A percentile compares a stretch with the other conserved stretches of the same genome.
Conservation (phyloP, 441 rosid genomes). For the Arabidopsis hybrid region DNA sequence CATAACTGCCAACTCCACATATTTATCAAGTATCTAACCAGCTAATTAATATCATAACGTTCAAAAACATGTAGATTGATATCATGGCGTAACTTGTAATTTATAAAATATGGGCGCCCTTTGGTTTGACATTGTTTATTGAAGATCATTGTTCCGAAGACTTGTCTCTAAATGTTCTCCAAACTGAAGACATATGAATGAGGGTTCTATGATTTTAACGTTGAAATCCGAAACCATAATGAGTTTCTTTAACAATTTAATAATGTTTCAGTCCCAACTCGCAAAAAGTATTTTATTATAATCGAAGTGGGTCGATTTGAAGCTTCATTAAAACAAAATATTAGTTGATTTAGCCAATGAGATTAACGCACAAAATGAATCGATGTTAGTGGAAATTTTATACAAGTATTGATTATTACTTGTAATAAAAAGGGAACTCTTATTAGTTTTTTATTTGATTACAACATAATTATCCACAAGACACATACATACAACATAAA, state of each 20-base stretch:
- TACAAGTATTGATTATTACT: conserved; percentile 27
- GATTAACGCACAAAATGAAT: conserved; percentile 30
- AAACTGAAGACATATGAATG: conserved; percentile 44
- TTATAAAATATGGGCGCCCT: conserved; percentile 35
- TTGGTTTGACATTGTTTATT: conserved; percentile 45
- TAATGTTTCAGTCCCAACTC: conserved; percentile 27
- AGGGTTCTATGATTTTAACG: conserved; percentile 45
- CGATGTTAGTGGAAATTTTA: conserved; percentile 35
- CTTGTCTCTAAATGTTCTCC: conserved; percentile 47
- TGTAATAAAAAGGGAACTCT: background rate
- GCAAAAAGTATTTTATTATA: conserved; percentile 37
- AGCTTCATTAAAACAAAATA: conserved; percentile 39
- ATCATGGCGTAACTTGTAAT: background rate
- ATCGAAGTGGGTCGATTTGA: conserved; percentile 42
- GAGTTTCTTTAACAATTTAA: conserved; percentile 24
- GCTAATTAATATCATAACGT: background rate
- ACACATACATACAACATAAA: conserved; percentile 35
- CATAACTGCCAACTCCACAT: background rate
- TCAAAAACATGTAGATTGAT: conserved; percentile 1
- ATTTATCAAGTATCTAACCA: background rate
- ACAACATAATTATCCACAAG: conserved; percentile 37
- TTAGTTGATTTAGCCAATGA: conserved; percentile 32
- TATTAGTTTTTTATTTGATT: conserved; percentile 31
- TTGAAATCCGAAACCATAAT: conserved; percentile 44
- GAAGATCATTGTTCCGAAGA: conserved; percentile 46